Evolutionary conservation across 441 rosid genomes (phyloP).

Genomic region (Kokia cookei): DNA sequence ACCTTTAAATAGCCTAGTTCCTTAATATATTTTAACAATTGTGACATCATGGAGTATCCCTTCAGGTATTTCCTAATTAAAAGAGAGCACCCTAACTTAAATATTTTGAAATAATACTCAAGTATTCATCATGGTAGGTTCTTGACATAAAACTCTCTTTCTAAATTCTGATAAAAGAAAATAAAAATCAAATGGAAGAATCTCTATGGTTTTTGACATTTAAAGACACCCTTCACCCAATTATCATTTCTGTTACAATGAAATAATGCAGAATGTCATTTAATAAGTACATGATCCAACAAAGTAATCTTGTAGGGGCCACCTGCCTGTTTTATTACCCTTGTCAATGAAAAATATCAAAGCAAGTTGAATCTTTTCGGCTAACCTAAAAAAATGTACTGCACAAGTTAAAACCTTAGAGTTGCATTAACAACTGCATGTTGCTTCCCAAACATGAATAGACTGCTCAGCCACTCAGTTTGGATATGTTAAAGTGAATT

Average conservation of each 20-base stretch:
- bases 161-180: no score
- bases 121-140: no score
- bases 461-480: neutral
- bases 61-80: neutral
- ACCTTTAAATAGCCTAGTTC: neutral
- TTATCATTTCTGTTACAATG: neutral
- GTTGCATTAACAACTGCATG: neutral
- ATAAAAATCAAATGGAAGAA: no score
- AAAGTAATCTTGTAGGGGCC: neutral
- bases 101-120: no score
- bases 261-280: neutral
- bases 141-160: no score
- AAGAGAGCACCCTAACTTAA: neutral
- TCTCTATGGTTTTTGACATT: no score
- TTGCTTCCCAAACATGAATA: neutral
- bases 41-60: neutral
- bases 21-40: neutral
- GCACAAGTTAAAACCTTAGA: neutral
- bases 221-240: neutral
- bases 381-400: neutral
- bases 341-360: neutral
- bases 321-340: neutral
- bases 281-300: neutral
- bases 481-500: neutral
- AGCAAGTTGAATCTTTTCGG: neutral